Evolutionary conservation across 306 rosid species (phyloP).

Genomic region (Glycine tomentella): DNA sequence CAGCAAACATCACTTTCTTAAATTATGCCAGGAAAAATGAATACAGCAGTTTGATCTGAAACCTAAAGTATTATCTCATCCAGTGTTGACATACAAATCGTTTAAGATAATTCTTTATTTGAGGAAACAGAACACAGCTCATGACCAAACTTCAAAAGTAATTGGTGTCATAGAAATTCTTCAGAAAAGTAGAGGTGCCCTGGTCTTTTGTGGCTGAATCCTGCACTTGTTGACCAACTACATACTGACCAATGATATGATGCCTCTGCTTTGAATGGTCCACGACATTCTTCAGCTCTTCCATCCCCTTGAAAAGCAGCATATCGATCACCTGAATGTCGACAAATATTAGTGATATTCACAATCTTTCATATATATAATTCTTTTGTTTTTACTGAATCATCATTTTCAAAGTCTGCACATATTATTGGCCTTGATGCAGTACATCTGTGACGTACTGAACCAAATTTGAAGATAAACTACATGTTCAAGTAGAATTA

Average conservation of each 20-base stretch:
- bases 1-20: slow-evolving; percentile 42
- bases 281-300: slow-evolving; percentile 80
- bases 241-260: slow-evolving; percentile 92
- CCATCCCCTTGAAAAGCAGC: slow-evolving; percentile 89
- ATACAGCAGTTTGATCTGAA: slow-evolving; percentile 45
- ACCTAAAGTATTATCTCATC: slow-evolving; percentile 38
- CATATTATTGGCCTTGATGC: too few species aligned
- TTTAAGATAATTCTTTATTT: slow-evolving; percentile 57
- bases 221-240: slow-evolving; percentile 65
- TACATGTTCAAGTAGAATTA: not conserved
- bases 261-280: slow-evolving; percentile 97
- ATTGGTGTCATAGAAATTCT: slow-evolving; percentile 77
- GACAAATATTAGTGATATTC: slow-evolving; percentile 40
- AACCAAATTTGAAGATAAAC: slow-evolving; percentile 11
- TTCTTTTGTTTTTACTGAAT: not conserved
- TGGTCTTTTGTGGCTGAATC: slow-evolving; percentile 74
- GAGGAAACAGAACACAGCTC: slow-evolving; percentile 41
- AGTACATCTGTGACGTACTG: not conserved
- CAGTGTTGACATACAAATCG: slow-evolving; percentile 45
- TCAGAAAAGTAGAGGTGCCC: slow-evolving; percentile 70
- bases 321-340: slow-evolving; percentile 86
- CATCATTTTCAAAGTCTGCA: not conserved
- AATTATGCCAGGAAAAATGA: slow-evolving; percentile 35
- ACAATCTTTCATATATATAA: not conserved
- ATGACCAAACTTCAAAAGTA: slow-evolving; percentile 65